phyloP scores from a whole-genome alignment of 2,329 filamentous ascomycete species.

The Fusarium sp. region DNA sequence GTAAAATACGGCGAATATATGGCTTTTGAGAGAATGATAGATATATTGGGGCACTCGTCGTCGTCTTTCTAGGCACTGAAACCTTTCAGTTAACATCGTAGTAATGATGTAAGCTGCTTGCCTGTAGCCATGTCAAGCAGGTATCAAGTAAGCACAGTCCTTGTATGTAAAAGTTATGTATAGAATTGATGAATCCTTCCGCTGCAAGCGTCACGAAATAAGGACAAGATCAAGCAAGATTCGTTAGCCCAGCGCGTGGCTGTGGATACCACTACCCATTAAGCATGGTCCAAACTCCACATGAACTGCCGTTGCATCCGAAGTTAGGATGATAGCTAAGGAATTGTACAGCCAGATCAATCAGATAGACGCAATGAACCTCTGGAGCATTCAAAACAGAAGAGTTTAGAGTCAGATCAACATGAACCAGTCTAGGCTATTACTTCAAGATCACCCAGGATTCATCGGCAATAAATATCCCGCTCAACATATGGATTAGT shows the following conservation, averaged over 20 bases:
- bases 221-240: conserved; percentile 29
- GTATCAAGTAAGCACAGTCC: not conserved
- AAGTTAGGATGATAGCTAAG: conserved; percentile 15
- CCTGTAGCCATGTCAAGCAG: not conserved
- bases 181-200: conserved; percentile 22
- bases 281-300: conserved; percentile 8
- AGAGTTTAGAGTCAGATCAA: too few species aligned
- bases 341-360: too few species aligned
- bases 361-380: too few species aligned
- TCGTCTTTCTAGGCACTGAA: not conserved
- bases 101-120: not conserved
- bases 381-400: too few species aligned
- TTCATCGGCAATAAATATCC: too few species aligned
- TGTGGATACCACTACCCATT: conserved; percentile 22
- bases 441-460: too few species aligned
- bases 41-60: not conserved
- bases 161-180: not conserved
- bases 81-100: not conserved
- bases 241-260: conserved; percentile 23
- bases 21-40: not conserved
- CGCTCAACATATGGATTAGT: not conserved
- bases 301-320: conserved; percentile 32
- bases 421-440: too few species aligned
- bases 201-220: conserved; percentile 20
- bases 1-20: conserved; percentile 5